These are phyloP conservation scores for Alternaria sp. DNA, from an alignment of 2,329 filamentous ascomycete genomes.

Conservation along the genomic window DNA sequence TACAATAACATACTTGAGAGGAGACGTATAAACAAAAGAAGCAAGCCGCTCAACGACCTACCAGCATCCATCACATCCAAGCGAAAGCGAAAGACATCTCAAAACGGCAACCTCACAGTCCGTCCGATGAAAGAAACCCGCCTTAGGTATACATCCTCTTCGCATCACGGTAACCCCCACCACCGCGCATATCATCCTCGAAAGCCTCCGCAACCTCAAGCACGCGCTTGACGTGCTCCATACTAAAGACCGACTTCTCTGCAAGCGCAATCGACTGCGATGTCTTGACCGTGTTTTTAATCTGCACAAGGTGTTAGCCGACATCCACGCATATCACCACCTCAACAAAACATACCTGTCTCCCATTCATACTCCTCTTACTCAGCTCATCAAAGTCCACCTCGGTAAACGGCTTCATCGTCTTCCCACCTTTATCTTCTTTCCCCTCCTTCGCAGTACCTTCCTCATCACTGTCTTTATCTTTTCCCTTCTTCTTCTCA, in stretches of 20 bases:
- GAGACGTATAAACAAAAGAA: neutral
- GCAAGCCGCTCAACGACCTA: neutral
- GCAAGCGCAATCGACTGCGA: conserved; percentile 83
- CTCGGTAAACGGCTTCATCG: conserved; percentile 63
- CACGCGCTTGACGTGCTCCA: conserved; percentile 81
- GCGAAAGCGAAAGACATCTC: neutral
- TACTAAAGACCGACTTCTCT: conserved; percentile 72
- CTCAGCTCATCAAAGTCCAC: conserved; percentile 71
- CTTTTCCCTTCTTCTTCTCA: conserved; percentile 48
- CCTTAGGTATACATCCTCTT: conserved; percentile 77
- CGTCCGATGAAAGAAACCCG: neutral
- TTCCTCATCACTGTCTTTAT: neutral
- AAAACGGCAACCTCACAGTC: neutral
- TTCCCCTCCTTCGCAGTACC: neutral
- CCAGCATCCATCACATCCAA: neutral
- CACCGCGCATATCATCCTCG: conserved; percentile 81
- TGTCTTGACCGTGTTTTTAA: conserved; percentile 86
- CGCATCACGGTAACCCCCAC: conserved; percentile 78
- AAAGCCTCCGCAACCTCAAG: conserved; percentile 86
- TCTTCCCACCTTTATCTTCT: neutral
- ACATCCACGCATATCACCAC: neutral
- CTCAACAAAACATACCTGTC: conserved; percentile 59
- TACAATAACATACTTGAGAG: neutral
- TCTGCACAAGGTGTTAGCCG: conserved; percentile 58
- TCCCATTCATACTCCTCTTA: conserved; percentile 71